Evolutionary conservation across 208 protist species (phyloP), one percentile per base, ranked within the genome.

Genomic region (Acanthamoeba rhysodes): DNA sequence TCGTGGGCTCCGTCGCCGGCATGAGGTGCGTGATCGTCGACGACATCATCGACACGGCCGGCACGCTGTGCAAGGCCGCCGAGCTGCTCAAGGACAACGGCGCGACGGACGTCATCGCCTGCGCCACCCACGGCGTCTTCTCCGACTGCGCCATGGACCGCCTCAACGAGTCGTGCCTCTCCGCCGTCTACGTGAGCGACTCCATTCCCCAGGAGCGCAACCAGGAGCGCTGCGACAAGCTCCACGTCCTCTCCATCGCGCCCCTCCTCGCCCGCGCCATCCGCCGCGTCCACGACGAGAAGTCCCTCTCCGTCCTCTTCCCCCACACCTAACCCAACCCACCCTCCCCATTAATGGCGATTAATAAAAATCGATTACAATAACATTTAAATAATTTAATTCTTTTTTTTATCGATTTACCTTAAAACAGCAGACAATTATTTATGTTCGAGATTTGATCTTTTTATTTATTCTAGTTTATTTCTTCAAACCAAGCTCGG

Each of bases 11-110:
- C 87, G 99, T 99, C 20, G 95, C 95, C 55, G 99, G 98, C 57
- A 98, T 98, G 80, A 97, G 98, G 82, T 98, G 98, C 95, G 97
- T 99, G 74, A 98, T 99, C 57, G 97, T 99, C 16, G 99, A 99
- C 90, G 99, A 99, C 96, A 99, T 99, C 97, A 98, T 98, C 95
- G 99, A 99, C 96, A 99, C 99, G 18, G 98, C 98, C 29, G 98
- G 98, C 68, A 99, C 98, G 34, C 98, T 99, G 16, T 97, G 97
- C 50, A 98, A 98, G 88, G 98, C 98, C 45, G 99, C 98, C 55
- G 98, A 99, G 90, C 96, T 99, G 87, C 97, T 99, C 24, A 98
- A 97, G 93, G 95, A 98, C 7, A 97, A 98, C 59, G 99, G 99
- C 32, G 99, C 99, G 12, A 95, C 95, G 59, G 97, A 97, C 59